Conservation (phyloP, 2,329 filamentous ascomycete genomes). For the Chaetomiaceae sp. region DNA sequence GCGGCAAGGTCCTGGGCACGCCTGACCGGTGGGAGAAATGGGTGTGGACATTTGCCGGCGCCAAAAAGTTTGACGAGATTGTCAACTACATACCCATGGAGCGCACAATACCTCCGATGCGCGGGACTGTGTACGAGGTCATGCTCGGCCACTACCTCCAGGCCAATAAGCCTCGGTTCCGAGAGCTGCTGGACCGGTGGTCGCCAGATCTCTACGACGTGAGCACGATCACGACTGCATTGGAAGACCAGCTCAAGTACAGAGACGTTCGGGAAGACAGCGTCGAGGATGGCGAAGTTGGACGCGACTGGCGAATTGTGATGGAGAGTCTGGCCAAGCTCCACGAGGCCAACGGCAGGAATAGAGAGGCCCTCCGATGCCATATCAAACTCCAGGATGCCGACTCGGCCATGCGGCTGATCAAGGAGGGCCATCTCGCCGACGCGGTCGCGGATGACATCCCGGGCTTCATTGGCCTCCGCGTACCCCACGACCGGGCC, state of each 20-base stretch:
- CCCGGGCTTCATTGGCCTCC: conserved; percentile 77
- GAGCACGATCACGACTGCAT: conserved; percentile 66
- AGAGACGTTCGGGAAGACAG: conserved; percentile 72
- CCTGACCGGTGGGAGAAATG: conserved; percentile 89
- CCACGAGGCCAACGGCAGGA: conserved; percentile 74
- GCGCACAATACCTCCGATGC: conserved; percentile 72
- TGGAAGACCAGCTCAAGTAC: conserved; percentile 77
- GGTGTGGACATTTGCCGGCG: conserved; percentile 87
- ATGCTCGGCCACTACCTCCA: conserved; percentile 85
- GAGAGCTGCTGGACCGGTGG: conserved; percentile 78
- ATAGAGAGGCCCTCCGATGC: conserved; percentile 78
- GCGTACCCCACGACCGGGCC: conserved; percentile 70
- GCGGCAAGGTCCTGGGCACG: conserved; percentile 75
- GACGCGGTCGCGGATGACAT: conserved; percentile 88
- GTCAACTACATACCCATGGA: conserved; percentile 74
- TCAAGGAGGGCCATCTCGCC: conserved; percentile 83
- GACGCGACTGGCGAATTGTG: conserved; percentile 84
- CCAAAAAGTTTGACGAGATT: conserved; percentile 85
- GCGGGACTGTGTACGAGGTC: conserved; percentile 80
- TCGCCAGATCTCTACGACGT: conserved; percentile 79
- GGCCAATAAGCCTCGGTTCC: conserved; percentile 69
- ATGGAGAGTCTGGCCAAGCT: conserved; percentile 80
- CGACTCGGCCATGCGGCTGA: conserved; percentile 79
- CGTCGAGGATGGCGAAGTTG: conserved; percentile 66
- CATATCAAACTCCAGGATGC: conserved; percentile 91